These are phyloP conservation scores for Monilinia fructicola DNA, from an alignment of 2,329 filamentous ascomycete genomes.

Conservation along the genomic window DNA sequence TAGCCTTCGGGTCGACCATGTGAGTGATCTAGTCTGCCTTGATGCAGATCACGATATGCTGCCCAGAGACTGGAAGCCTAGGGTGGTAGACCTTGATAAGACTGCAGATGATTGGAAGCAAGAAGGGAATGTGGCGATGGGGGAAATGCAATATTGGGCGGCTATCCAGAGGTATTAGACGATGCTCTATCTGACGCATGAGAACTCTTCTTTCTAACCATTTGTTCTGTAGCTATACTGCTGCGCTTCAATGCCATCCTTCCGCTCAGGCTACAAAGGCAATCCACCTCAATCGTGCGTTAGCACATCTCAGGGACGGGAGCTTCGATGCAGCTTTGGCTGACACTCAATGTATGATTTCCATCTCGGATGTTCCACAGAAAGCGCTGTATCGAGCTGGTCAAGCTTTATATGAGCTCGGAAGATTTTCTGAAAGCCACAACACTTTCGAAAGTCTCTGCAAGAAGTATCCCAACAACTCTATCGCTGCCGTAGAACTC, in stretches of 20 bases:
- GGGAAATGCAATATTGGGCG: slow-evolving; percentile 9
- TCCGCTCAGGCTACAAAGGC: slow-evolving; percentile 39
- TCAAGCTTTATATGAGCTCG: slow-evolving; percentile 24
- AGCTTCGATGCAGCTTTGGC: slow-evolving; percentile 42
- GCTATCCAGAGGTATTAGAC: slow-evolving; percentile 23
- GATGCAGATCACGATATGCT: slow-evolving; percentile 11
- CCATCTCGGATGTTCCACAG: background rate
- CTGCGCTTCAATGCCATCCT: slow-evolving; percentile 30
- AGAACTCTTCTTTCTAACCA: slow-evolving; percentile 30
- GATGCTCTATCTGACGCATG: background rate
- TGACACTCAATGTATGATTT: slow-evolving; percentile 30
- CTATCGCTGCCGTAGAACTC: slow-evolving; percentile 13
- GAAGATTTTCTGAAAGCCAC: slow-evolving; percentile 23
- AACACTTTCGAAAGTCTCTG: slow-evolving; percentile 22
- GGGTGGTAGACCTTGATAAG: slow-evolving; percentile 1
- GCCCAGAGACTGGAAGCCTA: slow-evolving; percentile 16
- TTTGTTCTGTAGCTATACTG: slow-evolving; percentile 32
- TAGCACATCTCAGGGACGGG: slow-evolving; percentile 40
- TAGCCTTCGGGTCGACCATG: slow-evolving; percentile 43
- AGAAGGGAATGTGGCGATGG: slow-evolving; percentile 24
- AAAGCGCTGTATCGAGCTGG: slow-evolving; percentile 23
- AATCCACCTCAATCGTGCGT: slow-evolving; percentile 42
- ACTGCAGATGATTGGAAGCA: slow-evolving; percentile 21
- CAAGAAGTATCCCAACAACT: slow-evolving; percentile 22
- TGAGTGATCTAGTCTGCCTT: slow-evolving; percentile 35